phyloP scores from a whole-genome alignment of 1,284 basidiomycete genomes.

The Vanrija sp. region DNA sequence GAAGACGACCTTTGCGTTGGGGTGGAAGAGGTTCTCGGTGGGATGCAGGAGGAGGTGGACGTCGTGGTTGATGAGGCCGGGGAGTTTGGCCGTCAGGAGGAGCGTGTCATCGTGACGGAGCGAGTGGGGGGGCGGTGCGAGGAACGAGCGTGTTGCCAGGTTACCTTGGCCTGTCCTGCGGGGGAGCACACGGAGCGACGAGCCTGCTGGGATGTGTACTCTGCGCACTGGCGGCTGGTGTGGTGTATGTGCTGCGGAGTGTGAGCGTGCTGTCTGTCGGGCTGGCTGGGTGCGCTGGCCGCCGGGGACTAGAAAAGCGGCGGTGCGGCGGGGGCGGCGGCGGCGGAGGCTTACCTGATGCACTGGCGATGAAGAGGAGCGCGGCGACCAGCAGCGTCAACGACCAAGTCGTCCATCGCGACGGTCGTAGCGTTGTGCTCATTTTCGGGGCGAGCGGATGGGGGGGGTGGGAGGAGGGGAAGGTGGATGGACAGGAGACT shows the following conservation, averaged over 20 bases:
- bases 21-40: conserved; percentile 70
- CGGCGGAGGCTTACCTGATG: too few species aligned
- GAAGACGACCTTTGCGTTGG: conserved; percentile 59
- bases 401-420: too few species aligned
- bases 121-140: conserved; percentile 26
- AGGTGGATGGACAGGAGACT: too few species aligned
- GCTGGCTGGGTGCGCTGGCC: neutral
- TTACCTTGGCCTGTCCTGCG: conserved; percentile 33
- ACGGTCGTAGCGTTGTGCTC: too few species aligned
- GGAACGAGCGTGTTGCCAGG: conserved; percentile 9
- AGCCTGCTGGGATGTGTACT: conserved; percentile 29
- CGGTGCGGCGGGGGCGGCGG: too few species aligned
- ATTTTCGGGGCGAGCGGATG: too few species aligned
- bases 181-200: conserved; percentile 56
- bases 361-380: too few species aligned
- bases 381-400: too few species aligned
- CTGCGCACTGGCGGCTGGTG: conserved; percentile 38
- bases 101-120: conserved; percentile 36
- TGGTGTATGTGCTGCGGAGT: conserved; percentile 32
- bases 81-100: conserved; percentile 34
- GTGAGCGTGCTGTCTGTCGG: neutral
- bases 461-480: too few species aligned
- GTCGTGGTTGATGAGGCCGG: conserved; percentile 25
- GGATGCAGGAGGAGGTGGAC: conserved; percentile 59
- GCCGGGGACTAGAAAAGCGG: too few species aligned